These are phyloP conservation scores for Penicillium sumatraense DNA, from an alignment of 2,329 filamentous ascomycete species.

Conservation along the genomic window DNA sequence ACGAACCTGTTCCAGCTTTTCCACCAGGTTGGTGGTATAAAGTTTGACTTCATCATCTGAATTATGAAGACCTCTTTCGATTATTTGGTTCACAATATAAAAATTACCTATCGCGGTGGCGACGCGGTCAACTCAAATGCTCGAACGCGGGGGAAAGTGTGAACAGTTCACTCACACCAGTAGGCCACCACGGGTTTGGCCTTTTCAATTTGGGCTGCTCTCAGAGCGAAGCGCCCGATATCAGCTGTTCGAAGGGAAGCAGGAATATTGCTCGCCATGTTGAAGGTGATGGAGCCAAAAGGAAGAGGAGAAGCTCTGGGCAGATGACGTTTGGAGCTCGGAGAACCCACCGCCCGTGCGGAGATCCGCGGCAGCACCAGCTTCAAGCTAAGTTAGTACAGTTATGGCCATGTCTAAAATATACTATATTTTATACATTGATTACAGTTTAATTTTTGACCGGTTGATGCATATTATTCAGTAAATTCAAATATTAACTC, in stretches of 20 bases:
- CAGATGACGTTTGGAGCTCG: constrained; percentile 29
- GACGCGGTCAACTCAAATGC: constrained; percentile 18
- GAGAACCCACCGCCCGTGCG: constrained; percentile 29
- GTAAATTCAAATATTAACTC: background rate
- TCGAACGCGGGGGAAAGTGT: constrained; percentile 1
- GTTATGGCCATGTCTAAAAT: too few relatives aligned
- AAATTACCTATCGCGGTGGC: constrained; percentile 69
- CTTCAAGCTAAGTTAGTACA: background rate
- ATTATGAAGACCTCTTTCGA: constrained; percentile 78
- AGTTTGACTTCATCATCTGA: constrained; percentile 75
- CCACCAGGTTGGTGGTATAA: constrained; percentile 85
- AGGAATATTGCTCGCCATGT: constrained; percentile 75
- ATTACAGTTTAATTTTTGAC: too few relatives aligned
- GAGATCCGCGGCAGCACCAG: constrained; percentile 11
- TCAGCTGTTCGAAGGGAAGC: constrained; percentile 77
- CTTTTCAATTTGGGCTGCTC: constrained; percentile 81
- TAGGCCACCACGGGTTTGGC: constrained; percentile 89
- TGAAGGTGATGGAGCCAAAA: constrained; percentile 16
- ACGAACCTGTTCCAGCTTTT: constrained; percentile 79
- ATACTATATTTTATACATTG: too few relatives aligned
- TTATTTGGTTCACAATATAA: constrained; percentile 90
- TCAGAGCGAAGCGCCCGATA: constrained; percentile 79
- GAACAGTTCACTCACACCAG: constrained; percentile 72
- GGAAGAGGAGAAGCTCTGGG: constrained; percentile 3
- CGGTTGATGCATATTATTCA: too few relatives aligned